Base-by-base conservation (phyloP, 2,329 filamentous ascomycete genomes). In the Rhynchosporium secalis region DNA sequence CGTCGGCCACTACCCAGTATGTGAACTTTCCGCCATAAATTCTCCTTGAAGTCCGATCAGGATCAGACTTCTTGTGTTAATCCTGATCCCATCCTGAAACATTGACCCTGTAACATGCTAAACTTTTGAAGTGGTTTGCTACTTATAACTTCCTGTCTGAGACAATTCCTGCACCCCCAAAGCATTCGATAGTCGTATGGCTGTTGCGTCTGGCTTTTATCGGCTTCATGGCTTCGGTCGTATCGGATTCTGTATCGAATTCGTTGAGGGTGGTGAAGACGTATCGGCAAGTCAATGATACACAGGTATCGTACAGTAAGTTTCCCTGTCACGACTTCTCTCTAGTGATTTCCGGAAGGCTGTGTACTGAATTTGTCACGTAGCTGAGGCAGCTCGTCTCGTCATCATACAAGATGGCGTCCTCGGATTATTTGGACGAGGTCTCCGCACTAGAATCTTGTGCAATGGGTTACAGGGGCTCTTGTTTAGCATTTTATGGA, bases 251-350 rank as follows among this genome's bases (percentile, higher is more conserved):
- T 0, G 74, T 81, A 2, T 81, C 79, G 2, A 81, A 81, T 65
- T 80, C 79, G 0, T 55, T 81, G 48, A 70, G 79, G 31, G 79
- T 81, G 0, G 75, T 81, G 4, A 81, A 81, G 69, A 81, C 79
- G 0, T 81, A 80, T 61, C 78, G 79, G 1, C 79, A 81, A 64
- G 79, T 81, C 62, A 81, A 81, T 57, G 78, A 80, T 20, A 78
- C 74, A 3, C 73, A 78, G 51, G 74, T 81, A 1, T 80, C 79
- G 2, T 81, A 81, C 46, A 63, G 78, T 80, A 71, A 70, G 72
- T 41, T 3, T 3, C 13, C 12, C 6, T 28, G 7, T 20, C 8
- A 47, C 15, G 29, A 12, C 31, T 9, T 26, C 2, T 1, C 8
- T 26, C 56, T 52, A 15, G 7, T n/a, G 4, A 8, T 13, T n/a